These are phyloP conservation scores for Phytophthora litchii DNA, from an alignment of 352 stramenopile species.

Conservation along the genomic window DNA sequence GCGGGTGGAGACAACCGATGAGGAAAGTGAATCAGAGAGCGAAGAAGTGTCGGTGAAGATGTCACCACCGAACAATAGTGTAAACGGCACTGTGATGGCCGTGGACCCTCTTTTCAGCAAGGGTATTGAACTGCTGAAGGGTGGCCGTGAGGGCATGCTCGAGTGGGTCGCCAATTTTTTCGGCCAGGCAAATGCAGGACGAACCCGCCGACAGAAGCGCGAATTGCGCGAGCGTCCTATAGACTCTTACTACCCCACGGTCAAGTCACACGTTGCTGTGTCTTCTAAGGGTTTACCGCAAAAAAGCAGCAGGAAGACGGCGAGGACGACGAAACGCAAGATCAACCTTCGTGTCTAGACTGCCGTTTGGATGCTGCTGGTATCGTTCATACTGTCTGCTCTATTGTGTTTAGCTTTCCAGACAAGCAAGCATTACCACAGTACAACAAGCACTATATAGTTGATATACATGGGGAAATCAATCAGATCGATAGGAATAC, in stretches of 20 bases:
- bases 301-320: conserved; percentile 30
- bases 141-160: conserved; percentile 73
- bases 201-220: conserved; percentile 73
- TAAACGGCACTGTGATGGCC: conserved; percentile 38
- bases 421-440: conserved; percentile 10
- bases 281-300: conserved; percentile 16
- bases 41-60: conserved; percentile 24
- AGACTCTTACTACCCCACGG: conserved; percentile 78
- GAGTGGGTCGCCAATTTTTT: conserved; percentile 82
- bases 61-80: conserved; percentile 18
- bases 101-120: conserved; percentile 83
- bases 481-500: conserved; percentile 29
- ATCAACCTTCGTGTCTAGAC: conserved; percentile 30
- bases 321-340: conserved; percentile 32
- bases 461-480: conserved; percentile 27
- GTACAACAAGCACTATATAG: conserved; percentile 29
- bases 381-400: conserved; percentile 16
- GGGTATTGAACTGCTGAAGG: conserved; percentile 79
- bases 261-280: conserved; percentile 53
- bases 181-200: conserved; percentile 59
- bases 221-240: conserved; percentile 64
- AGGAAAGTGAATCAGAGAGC: conserved; percentile 31
- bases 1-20: conserved; percentile 27
- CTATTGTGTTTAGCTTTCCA: conserved; percentile 13
- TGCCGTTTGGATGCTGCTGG: conserved; percentile 12